Percentiles rank a stretch among this genome's conserved stretches.
Evolutionary conservation across 441 rosid genomes (phyloP).

Genomic region (Arabidopsis hybrid): DNA sequence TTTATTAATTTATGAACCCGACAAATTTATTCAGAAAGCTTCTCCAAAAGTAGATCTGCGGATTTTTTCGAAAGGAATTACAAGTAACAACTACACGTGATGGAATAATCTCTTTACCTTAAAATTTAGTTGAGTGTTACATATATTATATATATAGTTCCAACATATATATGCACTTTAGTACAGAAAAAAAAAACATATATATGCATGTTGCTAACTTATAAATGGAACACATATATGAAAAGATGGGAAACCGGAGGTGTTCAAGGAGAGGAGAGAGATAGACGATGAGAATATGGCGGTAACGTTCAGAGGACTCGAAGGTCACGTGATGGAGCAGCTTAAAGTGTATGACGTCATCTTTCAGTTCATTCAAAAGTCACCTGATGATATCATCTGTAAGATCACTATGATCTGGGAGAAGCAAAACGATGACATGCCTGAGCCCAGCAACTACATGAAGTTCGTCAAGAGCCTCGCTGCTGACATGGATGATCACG

Average conservation of each 20-base stretch:
- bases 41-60: too few species aligned
- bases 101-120: constrained; percentile 2
- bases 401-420: constrained; percentile 48
- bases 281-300: constrained; percentile 43
- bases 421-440: constrained; percentile 40
- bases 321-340: constrained; percentile 45
- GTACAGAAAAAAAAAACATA: neutral
- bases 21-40: too few species aligned
- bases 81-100: too few species aligned
- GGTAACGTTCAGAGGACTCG: constrained; percentile 40
- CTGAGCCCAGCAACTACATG: constrained; percentile 48
- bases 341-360: constrained; percentile 46
- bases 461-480: constrained; percentile 38
- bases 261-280: constrained; percentile 46
- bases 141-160: neutral
- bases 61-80: too few species aligned
- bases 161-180: too few species aligned
- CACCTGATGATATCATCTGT: constrained; percentile 37
- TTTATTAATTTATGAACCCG: too few species aligned
- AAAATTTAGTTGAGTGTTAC: neutral
- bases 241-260: constrained; percentile 44
- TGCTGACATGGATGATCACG: constrained; percentile 45
- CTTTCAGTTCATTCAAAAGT: constrained; percentile 43
- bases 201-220: constrained; percentile 3
- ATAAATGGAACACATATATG: constrained; percentile 7